These are phyloP conservation scores for Williopsis jadinii DNA, from an alignment of 1,139 yeast genomes.

Conservation along the genomic window DNA sequence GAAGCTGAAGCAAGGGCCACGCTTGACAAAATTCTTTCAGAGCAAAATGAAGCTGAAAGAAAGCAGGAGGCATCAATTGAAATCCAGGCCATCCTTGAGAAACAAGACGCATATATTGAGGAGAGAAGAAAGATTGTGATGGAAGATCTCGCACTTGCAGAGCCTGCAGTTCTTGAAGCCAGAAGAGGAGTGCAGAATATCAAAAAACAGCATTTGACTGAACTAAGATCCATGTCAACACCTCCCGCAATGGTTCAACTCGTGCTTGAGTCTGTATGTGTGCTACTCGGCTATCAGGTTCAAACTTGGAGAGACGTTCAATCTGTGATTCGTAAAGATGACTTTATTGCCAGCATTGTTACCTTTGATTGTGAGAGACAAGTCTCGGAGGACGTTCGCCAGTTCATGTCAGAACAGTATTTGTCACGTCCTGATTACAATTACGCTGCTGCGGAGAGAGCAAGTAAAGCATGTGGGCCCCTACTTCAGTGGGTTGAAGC, in stretches of 20 bases:
- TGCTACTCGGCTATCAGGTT: slow-evolving; percentile 66
- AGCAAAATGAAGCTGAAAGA: slow-evolving; percentile 90
- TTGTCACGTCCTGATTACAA: slow-evolving; percentile 59
- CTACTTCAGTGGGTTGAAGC: slow-evolving; percentile 86
- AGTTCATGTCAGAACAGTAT: slow-evolving; percentile 52
- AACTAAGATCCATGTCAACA: slow-evolving; percentile 78
- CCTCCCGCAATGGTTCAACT: slow-evolving; percentile 88
- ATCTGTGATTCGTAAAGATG: slow-evolving; percentile 73
- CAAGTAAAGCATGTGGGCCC: slow-evolving; percentile 96
- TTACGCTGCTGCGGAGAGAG: slow-evolving; percentile 72
- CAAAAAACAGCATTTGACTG: slow-evolving; percentile 87
- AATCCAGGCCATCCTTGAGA: slow-evolving; percentile 62
- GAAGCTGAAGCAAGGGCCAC: slow-evolving; percentile 65
- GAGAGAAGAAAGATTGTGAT: slow-evolving; percentile 50
- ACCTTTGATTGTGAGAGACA: slow-evolving; percentile 59
- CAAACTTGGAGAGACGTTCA: slow-evolving; percentile 80
- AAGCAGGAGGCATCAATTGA: slow-evolving; percentile 80
- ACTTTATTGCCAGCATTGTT: slow-evolving; percentile 80
- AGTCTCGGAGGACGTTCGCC: slow-evolving; percentile 45
- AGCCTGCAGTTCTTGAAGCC: slow-evolving; percentile 82
- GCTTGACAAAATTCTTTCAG: slow-evolving; percentile 71
- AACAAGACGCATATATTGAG: slow-evolving; percentile 58
- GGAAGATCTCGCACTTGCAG: slow-evolving; percentile 64
- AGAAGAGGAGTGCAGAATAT: slow-evolving; percentile 84
- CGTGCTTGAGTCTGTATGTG: slow-evolving; percentile 85